phyloP scores from a whole-genome alignment of 208 protist species.

The Trypanosoma congolense region DNA sequence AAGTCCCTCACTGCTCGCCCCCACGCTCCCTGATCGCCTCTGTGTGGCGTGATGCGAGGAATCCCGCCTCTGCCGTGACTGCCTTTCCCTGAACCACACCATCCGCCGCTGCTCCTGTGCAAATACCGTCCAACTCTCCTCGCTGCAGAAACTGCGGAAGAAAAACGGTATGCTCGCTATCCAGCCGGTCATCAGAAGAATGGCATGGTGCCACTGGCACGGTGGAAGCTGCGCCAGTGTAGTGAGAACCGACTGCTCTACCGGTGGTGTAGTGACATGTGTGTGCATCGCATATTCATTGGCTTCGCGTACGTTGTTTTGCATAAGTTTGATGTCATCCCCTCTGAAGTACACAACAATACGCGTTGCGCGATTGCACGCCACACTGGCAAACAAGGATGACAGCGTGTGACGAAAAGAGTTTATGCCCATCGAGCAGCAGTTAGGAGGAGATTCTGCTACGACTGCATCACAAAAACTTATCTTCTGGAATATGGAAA shows the following conservation, averaged over 20 bases:
- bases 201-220: slow-evolving; percentile 14
- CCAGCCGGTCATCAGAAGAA: slow-evolving; percentile 55
- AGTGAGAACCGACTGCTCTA: slow-evolving; percentile 41
- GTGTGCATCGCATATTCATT: slow-evolving; percentile 74
- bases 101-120: slow-evolving; percentile 79
- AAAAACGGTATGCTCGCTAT: slow-evolving; percentile 59
- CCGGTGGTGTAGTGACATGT: slow-evolving; percentile 62
- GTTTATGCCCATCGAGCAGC: slow-evolving; percentile 4
- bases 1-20: no score
- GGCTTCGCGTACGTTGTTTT: slow-evolving; percentile 58
- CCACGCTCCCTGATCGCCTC: no score
- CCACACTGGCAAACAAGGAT: slow-evolving; percentile 33
- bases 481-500: slow-evolving; percentile 62
- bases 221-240: slow-evolving; percentile 12
- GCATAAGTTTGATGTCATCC: slow-evolving; percentile 76
- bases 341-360: slow-evolving; percentile 82
- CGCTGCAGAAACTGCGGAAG: slow-evolving; percentile 76
- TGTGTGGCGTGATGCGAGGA: slow-evolving; percentile 6
- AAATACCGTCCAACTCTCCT: slow-evolving; percentile 68
- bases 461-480: slow-evolving; percentile 46
- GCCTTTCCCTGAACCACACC: slow-evolving; percentile 45
- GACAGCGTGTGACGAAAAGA: slow-evolving; percentile 12
- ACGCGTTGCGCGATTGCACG: slow-evolving; percentile 73
- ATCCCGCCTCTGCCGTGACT: slow-evolving; percentile 21
- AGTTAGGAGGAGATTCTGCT: slow-evolving; percentile 7